phyloP scores from a whole-genome alignment of 2,329 filamentous ascomycete genomes.

The Monilinia vaccinii-corymbosi region DNA sequence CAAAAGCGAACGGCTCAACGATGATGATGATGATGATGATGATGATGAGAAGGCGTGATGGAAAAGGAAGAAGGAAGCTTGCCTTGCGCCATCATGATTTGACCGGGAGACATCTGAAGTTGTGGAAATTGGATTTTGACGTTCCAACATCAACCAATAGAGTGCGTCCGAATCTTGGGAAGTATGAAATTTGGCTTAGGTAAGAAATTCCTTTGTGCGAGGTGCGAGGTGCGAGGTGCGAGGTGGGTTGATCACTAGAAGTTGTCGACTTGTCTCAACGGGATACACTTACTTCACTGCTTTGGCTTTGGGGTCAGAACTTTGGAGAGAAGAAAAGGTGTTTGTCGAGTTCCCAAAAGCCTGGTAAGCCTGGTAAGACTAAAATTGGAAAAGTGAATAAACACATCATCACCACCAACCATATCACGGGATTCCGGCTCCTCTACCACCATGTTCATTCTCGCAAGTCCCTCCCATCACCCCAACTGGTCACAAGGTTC shows the following conservation, averaged over 20 bases:
- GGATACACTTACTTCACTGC: too few species aligned
- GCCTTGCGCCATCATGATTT: background rate
- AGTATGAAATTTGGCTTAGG: background rate
- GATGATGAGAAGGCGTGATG: background rate
- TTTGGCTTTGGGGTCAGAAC: too few species aligned
- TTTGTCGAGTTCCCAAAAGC: too few species aligned
- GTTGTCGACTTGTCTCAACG: too few species aligned
- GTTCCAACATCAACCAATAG: background rate
- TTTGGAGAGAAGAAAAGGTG: too few species aligned
- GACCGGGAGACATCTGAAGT: background rate
- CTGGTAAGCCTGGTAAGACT: too few species aligned
- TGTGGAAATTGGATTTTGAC: background rate
- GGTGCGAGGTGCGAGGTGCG: too few species aligned
- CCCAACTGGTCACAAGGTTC: background rate
- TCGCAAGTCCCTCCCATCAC: slow-evolving; percentile 31
- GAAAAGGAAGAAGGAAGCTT: background rate
- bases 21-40: slow-evolving; percentile 10
- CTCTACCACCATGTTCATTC: slow-evolving; percentile 37
- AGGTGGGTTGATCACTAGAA: too few species aligned
- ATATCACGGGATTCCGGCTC: background rate
- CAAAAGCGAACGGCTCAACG: background rate
- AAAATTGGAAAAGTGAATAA: background rate
- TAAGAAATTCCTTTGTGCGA: background rate
- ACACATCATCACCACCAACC: too few species aligned
- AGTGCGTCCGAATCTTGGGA: background rate